Percentiles rank a stretch among this genome's conserved stretches.
phyloP scores from a whole-genome alignment of 164 flowering plant species.

The Brasenia schreberi region DNA sequence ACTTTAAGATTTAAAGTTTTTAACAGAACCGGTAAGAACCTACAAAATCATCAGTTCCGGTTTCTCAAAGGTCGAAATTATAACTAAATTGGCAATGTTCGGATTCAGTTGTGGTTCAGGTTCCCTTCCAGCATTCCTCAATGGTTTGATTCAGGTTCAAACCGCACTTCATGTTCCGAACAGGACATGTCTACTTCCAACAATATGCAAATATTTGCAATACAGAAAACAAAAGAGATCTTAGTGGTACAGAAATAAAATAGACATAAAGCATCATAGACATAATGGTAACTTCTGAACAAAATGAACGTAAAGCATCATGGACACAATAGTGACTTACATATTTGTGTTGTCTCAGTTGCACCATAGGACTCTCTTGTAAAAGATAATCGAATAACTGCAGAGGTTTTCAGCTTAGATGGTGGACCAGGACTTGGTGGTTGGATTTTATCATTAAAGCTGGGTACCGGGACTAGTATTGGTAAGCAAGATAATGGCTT shows the following conservation, averaged over 20 bases:
- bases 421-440: constrained; percentile 18
- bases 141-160: too few species aligned
- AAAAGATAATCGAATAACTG: constrained; percentile 71
- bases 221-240: background rate
- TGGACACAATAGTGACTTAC: background rate
- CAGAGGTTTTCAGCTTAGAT: constrained; percentile 39
- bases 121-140: too few species aligned
- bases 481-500: constrained; percentile 17
- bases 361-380: constrained; percentile 59
- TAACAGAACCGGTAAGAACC: too few species aligned
- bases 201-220: too few species aligned
- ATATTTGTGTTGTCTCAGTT: background rate
- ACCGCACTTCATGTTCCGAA: too few species aligned
- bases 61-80: too few species aligned
- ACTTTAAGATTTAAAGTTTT: too few species aligned
- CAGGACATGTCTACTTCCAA: too few species aligned
- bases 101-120: too few species aligned
- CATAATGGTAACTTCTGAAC: background rate
- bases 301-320: background rate
- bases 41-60: too few species aligned
- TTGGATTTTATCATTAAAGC: constrained; percentile 62
- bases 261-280: background rate
- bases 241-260: background rate
- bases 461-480: constrained; percentile 37
- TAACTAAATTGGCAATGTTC: too few species aligned